phyloP scores from a whole-genome alignment of 768 basidiomycete species.

The Amyloporia xantha region DNA sequence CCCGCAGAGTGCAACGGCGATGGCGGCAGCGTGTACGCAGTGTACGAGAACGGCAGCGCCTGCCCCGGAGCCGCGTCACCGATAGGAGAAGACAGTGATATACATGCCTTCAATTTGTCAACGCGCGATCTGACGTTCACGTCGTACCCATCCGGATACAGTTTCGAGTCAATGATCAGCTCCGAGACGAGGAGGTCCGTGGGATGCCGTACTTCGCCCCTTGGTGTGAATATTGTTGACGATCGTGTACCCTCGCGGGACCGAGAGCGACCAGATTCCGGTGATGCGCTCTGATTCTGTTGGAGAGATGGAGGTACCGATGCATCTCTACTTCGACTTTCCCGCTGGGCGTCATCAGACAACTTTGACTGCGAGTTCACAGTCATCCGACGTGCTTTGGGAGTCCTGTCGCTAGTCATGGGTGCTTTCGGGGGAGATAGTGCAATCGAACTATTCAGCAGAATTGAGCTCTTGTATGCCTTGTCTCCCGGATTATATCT shows the following conservation, averaged over 20 bases:
- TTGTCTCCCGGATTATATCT: slow-evolving; percentile 43
- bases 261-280: slow-evolving; percentile 23
- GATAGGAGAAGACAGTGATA: slow-evolving; percentile 27
- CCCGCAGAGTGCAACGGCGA: slow-evolving; percentile 77
- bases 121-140: slow-evolving; percentile 40
- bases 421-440: slow-evolving; percentile 12
- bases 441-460: slow-evolving; percentile 32
- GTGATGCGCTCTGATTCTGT: not conserved
- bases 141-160: slow-evolving; percentile 73
- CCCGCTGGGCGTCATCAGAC: not conserved
- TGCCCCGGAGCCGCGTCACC: slow-evolving; percentile 8
- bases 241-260: slow-evolving; percentile 28
- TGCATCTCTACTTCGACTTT: not conserved
- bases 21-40: slow-evolving; percentile 71
- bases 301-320: not conserved
- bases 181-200: slow-evolving; percentile 74
- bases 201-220: slow-evolving; percentile 53
- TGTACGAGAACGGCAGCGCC: slow-evolving; percentile 48
- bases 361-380: slow-evolving; percentile 18
- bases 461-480: slow-evolving; percentile 44
- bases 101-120: slow-evolving; percentile 30
- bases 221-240: slow-evolving; percentile 54
- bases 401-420: slow-evolving; percentile 29
- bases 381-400: slow-evolving; percentile 35
- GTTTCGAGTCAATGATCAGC: slow-evolving; percentile 72